Base-by-base conservation (phyloP, 2,329 filamentous ascomycete genomes). In the Cryoendolithus antarcticus region DNA sequence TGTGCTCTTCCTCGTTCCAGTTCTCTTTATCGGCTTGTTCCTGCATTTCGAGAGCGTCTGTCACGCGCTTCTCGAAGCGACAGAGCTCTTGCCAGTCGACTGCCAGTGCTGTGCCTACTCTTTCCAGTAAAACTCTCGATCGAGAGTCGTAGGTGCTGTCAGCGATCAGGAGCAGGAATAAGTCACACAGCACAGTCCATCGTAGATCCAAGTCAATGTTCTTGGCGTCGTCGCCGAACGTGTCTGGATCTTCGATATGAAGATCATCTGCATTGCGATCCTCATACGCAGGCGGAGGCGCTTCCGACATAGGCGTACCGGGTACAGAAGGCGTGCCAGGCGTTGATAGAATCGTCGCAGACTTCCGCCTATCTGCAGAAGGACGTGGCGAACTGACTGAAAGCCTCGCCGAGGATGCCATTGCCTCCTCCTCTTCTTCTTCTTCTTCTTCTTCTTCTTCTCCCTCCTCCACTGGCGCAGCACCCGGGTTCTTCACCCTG, bases 21-120 rank as follows among this genome's bases (percentile, higher is more conserved):
- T 89, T 94, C 62, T 98, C 91, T 54, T 89, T 93, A 46, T 86
- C 82, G 4, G 86, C 85, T 34, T 83, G 79, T 60, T 96, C 86
- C 62, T 96, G 89, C 86, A 98, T 95, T 61, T 98, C 91, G 13
- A 98, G 67, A 1, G 91, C 86, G 61, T 98, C 91, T 6, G 91
- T 95, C 4, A 98, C 86, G 38, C 86, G 81, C 64, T 95, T 96
- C 63, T 98, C 91, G 54, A 98, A 98, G 30, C 86, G 79, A 61
- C 86, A 93, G 42, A 96, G 93, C 48, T 98, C 91, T 39, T 93
- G 69, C 86, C 85, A 93, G 9, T 80, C 73, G 6, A 98, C 80
- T 32, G 83, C 77, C 50, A 98, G 72, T 44, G 82, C 80, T 38
- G 75, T 71, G 29, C 82, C 91, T 1, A 96, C 86, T 40, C 75